phyloP scores from a whole-genome alignment of 2,329 filamentous ascomycete genomes.

The Periconia macrospinosa region DNA sequence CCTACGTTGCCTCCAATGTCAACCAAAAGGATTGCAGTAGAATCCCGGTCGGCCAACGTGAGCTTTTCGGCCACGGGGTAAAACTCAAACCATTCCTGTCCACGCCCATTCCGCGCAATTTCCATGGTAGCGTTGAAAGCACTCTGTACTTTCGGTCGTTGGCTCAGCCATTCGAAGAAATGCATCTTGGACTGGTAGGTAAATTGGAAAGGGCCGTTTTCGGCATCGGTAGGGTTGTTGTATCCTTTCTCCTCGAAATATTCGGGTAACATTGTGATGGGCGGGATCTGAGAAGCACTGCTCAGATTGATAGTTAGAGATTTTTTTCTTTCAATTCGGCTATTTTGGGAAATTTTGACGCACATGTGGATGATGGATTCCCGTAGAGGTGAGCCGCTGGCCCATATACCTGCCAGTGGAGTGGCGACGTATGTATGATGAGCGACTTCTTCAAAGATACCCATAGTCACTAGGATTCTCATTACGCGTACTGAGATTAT shows the following conservation, averaged over 20 bases:
- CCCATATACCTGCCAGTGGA: neutral
- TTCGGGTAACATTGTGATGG: slow-evolving; percentile 12
- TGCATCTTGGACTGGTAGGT: slow-evolving; percentile 14
- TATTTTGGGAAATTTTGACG: neutral
- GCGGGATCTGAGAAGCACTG: too few relatives aligned
- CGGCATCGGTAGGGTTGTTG: slow-evolving; percentile 27
- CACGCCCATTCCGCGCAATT: slow-evolving; percentile 4
- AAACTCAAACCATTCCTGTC: slow-evolving; percentile 11
- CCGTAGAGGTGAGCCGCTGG: neutral
- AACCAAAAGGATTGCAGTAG: slow-evolving; percentile 11
- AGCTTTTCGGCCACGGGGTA: slow-evolving; percentile 19
- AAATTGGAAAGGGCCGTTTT: slow-evolving; percentile 32
- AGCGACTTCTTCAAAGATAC: neutral
- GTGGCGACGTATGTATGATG: slow-evolving; percentile 2
- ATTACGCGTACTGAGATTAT: slow-evolving; percentile 1
- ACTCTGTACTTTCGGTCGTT: slow-evolving; percentile 14
- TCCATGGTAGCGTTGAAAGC: slow-evolving; percentile 36
- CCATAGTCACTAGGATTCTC: slow-evolving; percentile 4
- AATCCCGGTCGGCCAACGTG: slow-evolving; percentile 2
- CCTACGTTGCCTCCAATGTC: slow-evolving; percentile 21
- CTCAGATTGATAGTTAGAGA: too few relatives aligned
- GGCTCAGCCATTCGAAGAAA: slow-evolving; percentile 32
- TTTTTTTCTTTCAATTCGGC: too few relatives aligned
- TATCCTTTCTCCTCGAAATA: slow-evolving; percentile 34
- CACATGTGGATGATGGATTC: slow-evolving; percentile 1